Evolutionary conservation across 177 flowering plant species (phyloP), one percentile per base, ranked within the genome.

Genomic region (Telopea speciosissima): DNA sequence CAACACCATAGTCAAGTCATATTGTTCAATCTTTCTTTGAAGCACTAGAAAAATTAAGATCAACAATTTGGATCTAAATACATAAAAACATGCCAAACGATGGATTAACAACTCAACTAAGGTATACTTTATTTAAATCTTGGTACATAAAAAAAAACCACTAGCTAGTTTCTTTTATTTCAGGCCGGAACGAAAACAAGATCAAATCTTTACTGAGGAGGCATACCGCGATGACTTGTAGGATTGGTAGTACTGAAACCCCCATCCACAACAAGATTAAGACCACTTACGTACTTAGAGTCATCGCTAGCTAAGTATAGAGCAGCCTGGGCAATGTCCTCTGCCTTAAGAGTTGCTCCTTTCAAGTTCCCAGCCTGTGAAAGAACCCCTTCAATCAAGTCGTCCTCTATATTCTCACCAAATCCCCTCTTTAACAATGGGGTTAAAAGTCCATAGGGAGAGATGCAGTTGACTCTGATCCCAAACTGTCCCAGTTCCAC

Each of bases 391-490:
- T 70, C 75, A 6, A 60, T 12, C 23, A 40, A 14, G 25, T 24
- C 54, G 17, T 45, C 73, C 6, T 22, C 65, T 26, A 66, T 3
- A 79, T 77, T 63, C 77, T n/a, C n/a, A n/a, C 77, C 61, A 5
- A 33, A 64, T 77, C 2, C 60, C 62, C 36, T 61, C 2, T 65
- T 71, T 68, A 16, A 77, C 22, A 81, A 12, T 3, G 79, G 81
- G 0, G 85, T 83, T 4, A 67, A 40, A 5, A 79, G 54, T 22
- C 70, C 44, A 36, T 76, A 74, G 0, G 84, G 84, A 0, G 86
- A 81, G 22, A 85, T 42, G 10, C 81, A 80, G 26, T 83, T 83
- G 1, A 85, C 86, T 24, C 81, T 49, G 54, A 85, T 80, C 0
- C 86, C 85, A 49, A 68, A 66, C 25, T 25, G 54, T 16, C 88